Evolutionary conservation across 2,329 filamentous ascomycete species (phyloP), one percentile per base, ranked within the genome.

Genomic region (Coleophoma crateriformis): DNA sequence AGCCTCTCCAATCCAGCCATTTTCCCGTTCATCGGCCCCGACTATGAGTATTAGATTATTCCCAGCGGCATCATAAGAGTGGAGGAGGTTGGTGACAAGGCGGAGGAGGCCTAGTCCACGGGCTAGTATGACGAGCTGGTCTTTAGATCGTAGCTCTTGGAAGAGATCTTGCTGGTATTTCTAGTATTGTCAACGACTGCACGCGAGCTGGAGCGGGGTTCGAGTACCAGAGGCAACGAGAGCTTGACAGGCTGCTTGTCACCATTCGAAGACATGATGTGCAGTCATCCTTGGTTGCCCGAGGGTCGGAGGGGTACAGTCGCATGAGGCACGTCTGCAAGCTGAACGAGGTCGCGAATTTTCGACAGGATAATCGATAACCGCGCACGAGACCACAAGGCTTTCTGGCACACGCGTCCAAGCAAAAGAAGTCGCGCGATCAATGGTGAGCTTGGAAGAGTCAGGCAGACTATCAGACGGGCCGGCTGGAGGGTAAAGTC

Each of bases 101-200:
- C 90, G 89, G 67, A 96, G 81, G 42, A 97, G 84, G 60, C 94
- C 94, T 44, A 99, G 84, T 59, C 94, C 94, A 47, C 90, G 88
- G 39, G 92, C 94, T 49, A 97, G 80, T 48, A 99, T 78, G 61
- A 97, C 87, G 56, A 99, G 84, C 69, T 95, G 87, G 87, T 99
- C 94, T 72, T 96, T 88, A 53, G 83, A 75, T 55, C 90, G 86
- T 58, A 95, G 82, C 71, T 94, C 88, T 67, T 88, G 89, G 74
- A 97, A 97, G 62, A 97, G 82, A 64, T 89, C 86, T 73, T 97
- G 91, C 74, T 99, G 94, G 69, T 95, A 99, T 76, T 90, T 77
- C 83, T 87, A 53, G 6, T 32, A 4, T 19, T 42, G 48, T 62
- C 53, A 58, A 49, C 20, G 15, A 8, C 33, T 50, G 49, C 20